A percentile compares a stretch with the other conserved stretches of the same genome.
Evolutionary conservation across 306 rosid species (phyloP).

Genomic region (Cucurbita ficifolia): DNA sequence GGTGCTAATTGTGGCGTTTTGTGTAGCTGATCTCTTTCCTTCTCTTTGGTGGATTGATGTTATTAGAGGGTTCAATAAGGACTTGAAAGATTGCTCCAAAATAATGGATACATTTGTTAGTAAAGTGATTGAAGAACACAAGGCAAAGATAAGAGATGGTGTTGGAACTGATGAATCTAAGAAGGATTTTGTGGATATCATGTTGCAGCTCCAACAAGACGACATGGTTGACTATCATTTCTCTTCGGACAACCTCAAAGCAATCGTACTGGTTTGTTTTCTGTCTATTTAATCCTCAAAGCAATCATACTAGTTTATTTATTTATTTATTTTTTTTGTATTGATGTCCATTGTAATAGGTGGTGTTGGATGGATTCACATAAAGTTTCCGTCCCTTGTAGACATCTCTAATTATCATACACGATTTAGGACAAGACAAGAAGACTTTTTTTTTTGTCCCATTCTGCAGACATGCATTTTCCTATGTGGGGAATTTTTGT

Average conservation of each 20-base stretch:
- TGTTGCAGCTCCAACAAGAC: conserved; percentile 8
- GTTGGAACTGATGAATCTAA: background rate
- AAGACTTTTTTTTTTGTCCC: no score
- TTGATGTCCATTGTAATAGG: no score
- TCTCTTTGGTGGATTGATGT: conserved; percentile 25
- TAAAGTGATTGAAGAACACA: conserved; percentile 18
- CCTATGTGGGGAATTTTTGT: no score
- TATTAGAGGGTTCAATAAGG: conserved; percentile 7
- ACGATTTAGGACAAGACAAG: no score
- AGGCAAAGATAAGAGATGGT: background rate
- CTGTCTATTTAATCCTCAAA: background rate
- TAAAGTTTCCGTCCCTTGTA: no score
- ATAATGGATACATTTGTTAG: conserved; percentile 16
- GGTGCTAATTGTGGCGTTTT: background rate
- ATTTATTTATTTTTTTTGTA: no score
- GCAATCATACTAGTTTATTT: no score
- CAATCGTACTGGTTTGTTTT: conserved; percentile 7
- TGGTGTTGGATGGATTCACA: no score
- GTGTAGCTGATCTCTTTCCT: conserved; percentile 26
- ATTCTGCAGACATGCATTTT: no score
- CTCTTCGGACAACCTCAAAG: conserved; percentile 9
- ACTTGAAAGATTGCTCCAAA: background rate
- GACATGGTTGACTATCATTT: background rate
- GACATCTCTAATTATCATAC: no score
- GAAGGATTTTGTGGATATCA: conserved; percentile 8